Base-by-base conservation (phyloP, 2,329 filamentous ascomycete genomes). In the Elsinoe batatas region DNA sequence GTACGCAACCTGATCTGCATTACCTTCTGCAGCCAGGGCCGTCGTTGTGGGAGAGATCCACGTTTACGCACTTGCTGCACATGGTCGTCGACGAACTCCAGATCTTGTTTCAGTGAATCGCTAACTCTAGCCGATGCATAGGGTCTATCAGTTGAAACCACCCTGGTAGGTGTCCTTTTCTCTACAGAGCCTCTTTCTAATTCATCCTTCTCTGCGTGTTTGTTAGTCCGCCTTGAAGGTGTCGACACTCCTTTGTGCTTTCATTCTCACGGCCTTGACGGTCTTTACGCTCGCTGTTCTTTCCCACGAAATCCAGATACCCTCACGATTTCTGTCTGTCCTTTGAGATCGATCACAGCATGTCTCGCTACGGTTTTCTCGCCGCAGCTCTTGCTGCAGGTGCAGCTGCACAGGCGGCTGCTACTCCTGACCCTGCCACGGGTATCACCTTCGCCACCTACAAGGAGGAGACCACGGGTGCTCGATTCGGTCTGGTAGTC, bases 401-500 rank as follows among this genome's bases (percentile, higher is more conserved):
- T 12, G 57, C 50, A 30, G 33, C 49, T 53, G 57, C 57, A 7
- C 57, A 58, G 37, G 56, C 54, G 11, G 54, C 54, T 10, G 33
- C 65, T 20, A 76, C 73, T 60, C 70, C 65, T 5, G 75, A 77
- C 36, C 61, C 70, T 46, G 67, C 69, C 53, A 76, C 75, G 2
- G 73, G 72, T 20, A 78, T 79, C 57, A 67, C 69, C 6, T 78
- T 74, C 59, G 65, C 72, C 51, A 65, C 65, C 5, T 72, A 68
- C 53, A 68, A 72, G 56, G 62, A 69, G 30, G 61, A 68, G 22
- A 61, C 61, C 46, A 71, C 72, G 1, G 72, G 71, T 20, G 79
- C 69, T 63, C 69, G 64, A 22, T 75, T 79, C 55, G 77, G 76
- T 62, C 69, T 81, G 37, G 76, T 75, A 1, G 64, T 80, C 1